Conservation (phyloP, 192 early-diverging fungal genomes). For the Umbelopsis isabellina region DNA sequence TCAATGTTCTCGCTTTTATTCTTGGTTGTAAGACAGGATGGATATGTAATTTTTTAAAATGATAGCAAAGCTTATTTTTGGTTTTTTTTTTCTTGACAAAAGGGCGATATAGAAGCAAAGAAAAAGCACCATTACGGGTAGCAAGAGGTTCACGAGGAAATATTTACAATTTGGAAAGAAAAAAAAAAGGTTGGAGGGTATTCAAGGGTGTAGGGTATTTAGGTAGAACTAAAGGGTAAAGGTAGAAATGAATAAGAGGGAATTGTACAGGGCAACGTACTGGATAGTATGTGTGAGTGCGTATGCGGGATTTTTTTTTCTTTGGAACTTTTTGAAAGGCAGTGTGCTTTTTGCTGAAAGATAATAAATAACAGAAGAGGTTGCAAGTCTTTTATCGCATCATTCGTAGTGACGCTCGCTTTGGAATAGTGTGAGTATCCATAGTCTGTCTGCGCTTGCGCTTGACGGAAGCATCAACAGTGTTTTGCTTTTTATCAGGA, state of each 20-base stretch:
- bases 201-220: neutral
- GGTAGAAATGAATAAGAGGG: neutral
- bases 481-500: neutral
- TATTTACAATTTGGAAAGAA: neutral
- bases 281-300: neutral
- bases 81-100: too few species aligned
- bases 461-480: neutral
- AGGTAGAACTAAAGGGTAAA: neutral
- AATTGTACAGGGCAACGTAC: conserved; percentile 12
- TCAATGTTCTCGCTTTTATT: too few species aligned
- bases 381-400: conserved; percentile 3
- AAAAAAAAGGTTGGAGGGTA: neutral
- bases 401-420: conserved; percentile 18
- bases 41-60: too few species aligned
- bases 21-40: too few species aligned
- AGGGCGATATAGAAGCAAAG: too few species aligned
- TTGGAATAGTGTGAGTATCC: neutral
- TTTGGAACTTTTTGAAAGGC: neutral
- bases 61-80: too few species aligned
- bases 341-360: neutral
- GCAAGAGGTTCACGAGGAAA: too few species aligned
- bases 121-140: too few species aligned
- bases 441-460: conserved; percentile 4
- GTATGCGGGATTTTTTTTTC: neutral
- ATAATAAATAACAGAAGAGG: conserved; percentile 2